Evolutionary conservation across 1,139 yeast genomes (phyloP).

Genomic region (Pneumocystis murina): DNA sequence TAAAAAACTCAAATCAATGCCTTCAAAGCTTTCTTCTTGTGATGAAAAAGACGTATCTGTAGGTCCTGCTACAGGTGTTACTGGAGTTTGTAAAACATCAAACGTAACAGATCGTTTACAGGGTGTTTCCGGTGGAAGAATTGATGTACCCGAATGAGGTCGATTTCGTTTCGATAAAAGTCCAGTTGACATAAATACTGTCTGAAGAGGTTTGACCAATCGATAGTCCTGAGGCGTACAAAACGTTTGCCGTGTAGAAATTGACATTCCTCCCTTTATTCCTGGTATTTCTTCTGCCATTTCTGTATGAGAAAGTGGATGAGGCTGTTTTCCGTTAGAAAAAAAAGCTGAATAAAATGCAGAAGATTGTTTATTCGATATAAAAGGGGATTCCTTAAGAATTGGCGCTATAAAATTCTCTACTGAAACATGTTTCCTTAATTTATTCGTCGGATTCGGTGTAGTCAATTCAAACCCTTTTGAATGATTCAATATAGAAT

Average conservation of each 20-base stretch:
- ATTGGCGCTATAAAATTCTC: conserved; percentile 14
- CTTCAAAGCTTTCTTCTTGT: conserved; percentile 1
- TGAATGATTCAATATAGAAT: background rate
- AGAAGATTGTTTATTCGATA: conserved; percentile 13
- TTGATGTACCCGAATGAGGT: conserved; percentile 18
- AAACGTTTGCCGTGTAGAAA: conserved; percentile 14
- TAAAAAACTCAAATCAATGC: conserved; percentile 9
- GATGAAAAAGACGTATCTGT: background rate
- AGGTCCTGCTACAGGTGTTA: conserved; percentile 1
- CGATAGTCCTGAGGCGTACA: conserved; percentile 43
- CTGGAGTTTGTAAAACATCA: conserved; percentile 8
- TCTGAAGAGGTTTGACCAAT: conserved; percentile 68
- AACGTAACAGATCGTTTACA: conserved; percentile 40
- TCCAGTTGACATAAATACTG: conserved; percentile 70
- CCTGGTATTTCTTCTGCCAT: conserved; percentile 8
- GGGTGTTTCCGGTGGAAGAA: conserved; percentile 56
- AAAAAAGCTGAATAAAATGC: conserved; percentile 14
- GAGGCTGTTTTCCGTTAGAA: conserved; percentile 5
- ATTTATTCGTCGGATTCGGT: conserved; percentile 8
- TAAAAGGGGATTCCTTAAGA: conserved; percentile 15
- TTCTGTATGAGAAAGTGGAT: conserved; percentile 16
- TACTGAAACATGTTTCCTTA: conserved; percentile 16
- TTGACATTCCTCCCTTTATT: conserved; percentile 8
- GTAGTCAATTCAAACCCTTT: conserved; percentile 4
- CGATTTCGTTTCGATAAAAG: conserved; percentile 54